These are phyloP conservation scores for Verruconis gallopava DNA, from an alignment of 2,329 filamentous ascomycete genomes.

Conservation along the genomic window DNA sequence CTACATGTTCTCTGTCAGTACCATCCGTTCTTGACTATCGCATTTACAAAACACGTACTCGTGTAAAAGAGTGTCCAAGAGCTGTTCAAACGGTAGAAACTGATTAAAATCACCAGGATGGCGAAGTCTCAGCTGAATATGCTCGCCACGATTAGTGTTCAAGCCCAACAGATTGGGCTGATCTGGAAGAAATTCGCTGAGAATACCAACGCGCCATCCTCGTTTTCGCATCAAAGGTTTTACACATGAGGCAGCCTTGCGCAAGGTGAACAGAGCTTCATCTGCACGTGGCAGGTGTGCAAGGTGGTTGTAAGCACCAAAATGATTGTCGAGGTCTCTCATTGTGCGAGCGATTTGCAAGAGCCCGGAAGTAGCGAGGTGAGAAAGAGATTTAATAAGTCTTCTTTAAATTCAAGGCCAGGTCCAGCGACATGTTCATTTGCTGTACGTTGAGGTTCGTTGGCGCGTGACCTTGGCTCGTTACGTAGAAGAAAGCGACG, in stretches of 20 bases:
- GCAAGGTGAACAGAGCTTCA: conserved; percentile 47
- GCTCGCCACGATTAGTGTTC: conserved; percentile 63
- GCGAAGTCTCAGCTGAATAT: conserved; percentile 72
- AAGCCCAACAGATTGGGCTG: conserved; percentile 63
- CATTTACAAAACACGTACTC: conserved; percentile 38
- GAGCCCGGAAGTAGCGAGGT: too few relatives aligned
- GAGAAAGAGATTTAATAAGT: too few relatives aligned
- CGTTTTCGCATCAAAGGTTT: conserved; percentile 91
- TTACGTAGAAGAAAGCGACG: too few relatives aligned
- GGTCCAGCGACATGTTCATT: too few relatives aligned
- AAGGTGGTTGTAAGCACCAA: conserved; percentile 37
- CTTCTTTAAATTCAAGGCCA: too few relatives aligned
- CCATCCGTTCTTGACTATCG: conserved; percentile 8
- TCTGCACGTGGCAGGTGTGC: conserved; percentile 30
- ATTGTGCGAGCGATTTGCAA: too few relatives aligned
- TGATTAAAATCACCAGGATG: conserved; percentile 60
- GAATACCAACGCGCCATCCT: conserved; percentile 62
- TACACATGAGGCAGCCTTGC: conserved; percentile 73
- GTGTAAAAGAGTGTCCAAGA: conserved; percentile 86
- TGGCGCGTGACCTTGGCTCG: too few relatives aligned
- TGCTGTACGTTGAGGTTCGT: too few relatives aligned
- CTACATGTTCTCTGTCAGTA: conserved; percentile 18
- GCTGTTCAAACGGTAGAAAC: conserved; percentile 67
- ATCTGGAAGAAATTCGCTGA: conserved; percentile 76
- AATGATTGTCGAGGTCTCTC: conserved; percentile 33